These are phyloP conservation scores for Moricandia moricandioides DNA, from an alignment of 345 rosid species.

Conservation along the genomic window DNA sequence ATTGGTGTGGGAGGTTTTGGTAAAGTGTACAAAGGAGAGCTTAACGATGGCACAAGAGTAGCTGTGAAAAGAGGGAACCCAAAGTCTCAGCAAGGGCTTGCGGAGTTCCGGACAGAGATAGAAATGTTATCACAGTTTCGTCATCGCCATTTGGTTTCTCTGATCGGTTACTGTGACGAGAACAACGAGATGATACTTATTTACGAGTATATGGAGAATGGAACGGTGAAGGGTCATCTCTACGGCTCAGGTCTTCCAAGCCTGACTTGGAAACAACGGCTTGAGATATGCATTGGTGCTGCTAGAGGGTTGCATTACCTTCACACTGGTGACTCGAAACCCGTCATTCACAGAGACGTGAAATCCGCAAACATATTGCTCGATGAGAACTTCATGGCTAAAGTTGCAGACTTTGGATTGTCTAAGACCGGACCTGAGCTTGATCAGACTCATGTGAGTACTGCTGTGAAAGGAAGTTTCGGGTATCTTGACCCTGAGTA, in stretches of 20 bases:
- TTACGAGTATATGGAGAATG: slow-evolving; percentile 50
- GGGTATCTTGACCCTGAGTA: slow-evolving; percentile 49
- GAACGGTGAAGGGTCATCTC: slow-evolving; percentile 42
- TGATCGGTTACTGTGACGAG: slow-evolving; percentile 53
- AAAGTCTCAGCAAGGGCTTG: slow-evolving; percentile 51
- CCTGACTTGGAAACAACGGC: slow-evolving; percentile 45
- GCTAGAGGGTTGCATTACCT: slow-evolving; percentile 51
- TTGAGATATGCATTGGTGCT: slow-evolving; percentile 45
- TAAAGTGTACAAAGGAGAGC: slow-evolving; percentile 48
- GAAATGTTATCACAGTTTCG: slow-evolving; percentile 55
- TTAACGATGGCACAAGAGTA: slow-evolving; percentile 46
- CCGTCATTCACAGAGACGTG: slow-evolving; percentile 48
- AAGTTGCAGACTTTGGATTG: slow-evolving; percentile 48
- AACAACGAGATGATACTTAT: slow-evolving; percentile 52
- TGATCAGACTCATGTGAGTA: slow-evolving; percentile 45
- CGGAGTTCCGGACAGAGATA: slow-evolving; percentile 53
- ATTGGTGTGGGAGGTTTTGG: slow-evolving; percentile 55
- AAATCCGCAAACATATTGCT: slow-evolving; percentile 48
- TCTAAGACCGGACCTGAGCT: slow-evolving; percentile 48
- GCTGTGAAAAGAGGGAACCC: slow-evolving; percentile 55
- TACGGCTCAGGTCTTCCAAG: slow-evolving; percentile 40
- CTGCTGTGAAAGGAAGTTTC: slow-evolving; percentile 48
- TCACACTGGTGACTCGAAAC: slow-evolving; percentile 43
- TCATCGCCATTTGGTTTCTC: slow-evolving; percentile 49
- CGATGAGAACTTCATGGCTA: slow-evolving; percentile 45